Percentiles rank a stretch among this genome's conserved stretches.
Conservation (phyloP, 2,329 filamentous ascomycete species). For the Paraphoma sp. region DNA sequence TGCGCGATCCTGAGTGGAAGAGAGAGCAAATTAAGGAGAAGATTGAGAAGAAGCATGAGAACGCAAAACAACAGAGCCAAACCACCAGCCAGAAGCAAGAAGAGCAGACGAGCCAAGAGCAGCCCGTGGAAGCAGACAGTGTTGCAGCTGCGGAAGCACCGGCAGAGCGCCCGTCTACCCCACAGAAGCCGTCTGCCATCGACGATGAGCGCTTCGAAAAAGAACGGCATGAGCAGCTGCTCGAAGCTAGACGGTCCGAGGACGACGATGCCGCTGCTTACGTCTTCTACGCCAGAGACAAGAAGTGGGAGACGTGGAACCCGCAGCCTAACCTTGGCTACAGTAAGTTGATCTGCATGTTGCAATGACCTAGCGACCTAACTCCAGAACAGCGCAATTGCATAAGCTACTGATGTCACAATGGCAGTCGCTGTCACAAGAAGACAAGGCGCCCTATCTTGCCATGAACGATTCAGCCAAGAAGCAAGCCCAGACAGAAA, state of each 20-base stretch:
- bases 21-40: constrained; percentile 26
- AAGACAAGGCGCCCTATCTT: constrained; percentile 26
- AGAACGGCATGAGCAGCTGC: constrained; percentile 1
- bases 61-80: constrained; percentile 11
- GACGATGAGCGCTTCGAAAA: constrained; percentile 19
- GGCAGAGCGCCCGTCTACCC: background rate
- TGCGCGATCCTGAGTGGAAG: constrained; percentile 30
- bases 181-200: background rate
- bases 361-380: too few species aligned
- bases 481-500: constrained; percentile 1
- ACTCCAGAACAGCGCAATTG: background rate
- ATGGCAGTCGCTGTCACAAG: background rate
- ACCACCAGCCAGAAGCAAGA: constrained; percentile 8
- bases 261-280: constrained; percentile 18
- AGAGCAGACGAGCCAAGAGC: constrained; percentile 1
- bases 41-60: constrained; percentile 15
- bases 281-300: constrained; percentile 21
- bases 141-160: background rate
- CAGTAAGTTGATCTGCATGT: constrained; percentile 13
- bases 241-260: constrained; percentile 11
- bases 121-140: background rate
- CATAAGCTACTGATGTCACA: background rate
- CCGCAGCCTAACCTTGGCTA: constrained; percentile 17
- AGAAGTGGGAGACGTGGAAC: constrained; percentile 16
- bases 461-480: constrained; percentile 14